phyloP scores from a whole-genome alignment of 345 rosid genomes.

The Abelmoschus esculentus region DNA sequence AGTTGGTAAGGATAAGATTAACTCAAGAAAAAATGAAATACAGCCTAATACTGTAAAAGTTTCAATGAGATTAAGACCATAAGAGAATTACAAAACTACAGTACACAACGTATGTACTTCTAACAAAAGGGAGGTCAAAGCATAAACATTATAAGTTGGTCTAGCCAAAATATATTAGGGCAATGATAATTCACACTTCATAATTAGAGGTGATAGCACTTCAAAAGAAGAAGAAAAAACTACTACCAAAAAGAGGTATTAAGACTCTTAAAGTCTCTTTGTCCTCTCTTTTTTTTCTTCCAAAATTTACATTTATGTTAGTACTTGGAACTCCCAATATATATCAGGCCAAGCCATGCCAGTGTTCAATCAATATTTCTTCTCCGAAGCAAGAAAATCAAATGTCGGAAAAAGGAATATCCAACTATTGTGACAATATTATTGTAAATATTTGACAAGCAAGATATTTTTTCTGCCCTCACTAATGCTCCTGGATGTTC shows the following conservation, averaged over 20 bases:
- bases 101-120: background rate
- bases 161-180: background rate
- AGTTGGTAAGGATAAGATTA: background rate
- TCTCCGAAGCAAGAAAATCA: background rate
- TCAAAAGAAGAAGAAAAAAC: background rate
- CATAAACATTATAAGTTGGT: background rate
- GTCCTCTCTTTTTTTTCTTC: too few relatives aligned
- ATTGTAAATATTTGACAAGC: background rate
- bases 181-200: background rate
- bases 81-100: background rate
- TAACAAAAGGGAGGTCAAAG: background rate
- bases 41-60: background rate
- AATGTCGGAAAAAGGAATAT: background rate
- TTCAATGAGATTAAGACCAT: background rate
- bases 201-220: background rate
- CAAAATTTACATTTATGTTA: background rate
- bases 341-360: background rate
- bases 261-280: too few relatives aligned
- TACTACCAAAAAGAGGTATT: background rate
- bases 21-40: background rate
- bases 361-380: background rate
- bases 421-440: background rate
- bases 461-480: background rate
- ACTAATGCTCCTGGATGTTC: background rate
- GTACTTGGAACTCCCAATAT: background rate